Percentiles rank a stretch among this genome's conserved stretches.
phyloP scores from a whole-genome alignment of 306 rosid species.

The Gillenia trifoliata region DNA sequence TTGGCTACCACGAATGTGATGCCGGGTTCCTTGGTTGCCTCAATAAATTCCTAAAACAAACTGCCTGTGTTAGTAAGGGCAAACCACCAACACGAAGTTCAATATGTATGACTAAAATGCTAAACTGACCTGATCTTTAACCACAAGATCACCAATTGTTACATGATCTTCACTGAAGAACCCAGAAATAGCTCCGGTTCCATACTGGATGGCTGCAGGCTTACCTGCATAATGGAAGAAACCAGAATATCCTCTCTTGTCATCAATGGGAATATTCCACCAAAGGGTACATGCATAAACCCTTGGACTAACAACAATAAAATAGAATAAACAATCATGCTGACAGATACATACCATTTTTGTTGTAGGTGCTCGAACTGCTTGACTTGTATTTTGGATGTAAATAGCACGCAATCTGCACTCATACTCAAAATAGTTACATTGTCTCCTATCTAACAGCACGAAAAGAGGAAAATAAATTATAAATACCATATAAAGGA shows the following conservation, averaged over 20 bases:
- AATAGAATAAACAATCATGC: not conserved
- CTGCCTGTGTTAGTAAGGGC: not conserved
- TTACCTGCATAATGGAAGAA: conserved; percentile 31
- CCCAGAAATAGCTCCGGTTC: conserved; percentile 57
- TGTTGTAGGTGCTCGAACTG: conserved; percentile 43
- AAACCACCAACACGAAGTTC: not conserved
- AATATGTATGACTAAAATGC: not conserved
- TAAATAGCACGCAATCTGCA: conserved; percentile 50
- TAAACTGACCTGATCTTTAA: conserved; percentile 39
- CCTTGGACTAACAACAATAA: not conserved
- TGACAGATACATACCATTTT: conserved; percentile 37
- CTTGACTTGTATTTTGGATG: conserved; percentile 47
- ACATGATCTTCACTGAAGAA: conserved; percentile 49
- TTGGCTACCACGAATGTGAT: conserved; percentile 42
- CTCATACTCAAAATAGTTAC: conserved; percentile 6
- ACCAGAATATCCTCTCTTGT: conserved; percentile 1
- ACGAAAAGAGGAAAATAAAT: not conserved
- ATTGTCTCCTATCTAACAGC: not conserved
- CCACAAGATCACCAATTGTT: conserved; percentile 46
- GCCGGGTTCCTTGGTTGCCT: conserved; percentile 55
- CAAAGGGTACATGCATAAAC: not conserved
- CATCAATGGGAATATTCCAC: not conserved
- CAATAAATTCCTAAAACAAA: conserved; percentile 41
- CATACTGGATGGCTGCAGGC: conserved; percentile 46
- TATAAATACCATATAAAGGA: conserved; percentile 22